phyloP scores from a whole-genome alignment of 495 filamentous ascomycete genomes.

The Penicillium dipodomyicola region DNA sequence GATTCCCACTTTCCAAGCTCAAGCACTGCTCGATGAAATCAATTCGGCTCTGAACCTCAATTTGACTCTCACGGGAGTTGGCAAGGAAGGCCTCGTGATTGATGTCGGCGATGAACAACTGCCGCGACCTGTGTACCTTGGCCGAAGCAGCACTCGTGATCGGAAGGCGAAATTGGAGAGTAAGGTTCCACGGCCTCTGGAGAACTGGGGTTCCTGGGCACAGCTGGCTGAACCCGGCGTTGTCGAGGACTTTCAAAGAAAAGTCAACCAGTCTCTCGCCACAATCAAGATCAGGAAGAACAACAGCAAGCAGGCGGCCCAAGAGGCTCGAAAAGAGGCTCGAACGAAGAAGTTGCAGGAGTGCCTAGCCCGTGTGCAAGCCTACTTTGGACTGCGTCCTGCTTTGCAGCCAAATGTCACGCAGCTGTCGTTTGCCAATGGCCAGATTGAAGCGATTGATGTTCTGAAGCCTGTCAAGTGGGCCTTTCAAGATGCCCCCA shows the following conservation, averaged over 20 bases:
- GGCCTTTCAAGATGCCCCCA: constrained; percentile 51
- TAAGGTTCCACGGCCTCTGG: constrained; percentile 28
- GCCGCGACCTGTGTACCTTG: constrained; percentile 63
- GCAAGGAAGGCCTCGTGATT: constrained; percentile 50
- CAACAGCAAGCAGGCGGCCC: neutral
- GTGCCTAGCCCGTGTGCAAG: constrained; percentile 5
- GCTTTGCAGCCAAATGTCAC: neutral
- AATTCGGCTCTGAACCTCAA: constrained; percentile 48
- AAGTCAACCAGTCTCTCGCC: constrained; percentile 28
- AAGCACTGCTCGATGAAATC: constrained; percentile 56
- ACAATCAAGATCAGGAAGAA: neutral
- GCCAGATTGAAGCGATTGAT: constrained; percentile 32
- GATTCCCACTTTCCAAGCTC: constrained; percentile 61
- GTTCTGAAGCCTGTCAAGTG: constrained; percentile 37
- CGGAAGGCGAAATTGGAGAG: constrained; percentile 35
- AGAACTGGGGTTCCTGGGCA: constrained; percentile 17
- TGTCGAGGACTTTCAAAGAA: constrained; percentile 46
- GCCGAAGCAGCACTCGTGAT: constrained; percentile 42
- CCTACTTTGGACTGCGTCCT: constrained; percentile 17
- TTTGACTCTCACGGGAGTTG: constrained; percentile 51
- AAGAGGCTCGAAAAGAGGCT: neutral
- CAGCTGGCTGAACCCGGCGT: constrained; percentile 44
- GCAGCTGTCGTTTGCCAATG: constrained; percentile 6
- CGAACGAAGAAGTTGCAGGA: neutral
- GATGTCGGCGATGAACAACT: constrained; percentile 55